Evolutionary conservation across 2,329 filamentous ascomycete genomes (phyloP).

Genomic region (Dichotomopilus funicola): DNA sequence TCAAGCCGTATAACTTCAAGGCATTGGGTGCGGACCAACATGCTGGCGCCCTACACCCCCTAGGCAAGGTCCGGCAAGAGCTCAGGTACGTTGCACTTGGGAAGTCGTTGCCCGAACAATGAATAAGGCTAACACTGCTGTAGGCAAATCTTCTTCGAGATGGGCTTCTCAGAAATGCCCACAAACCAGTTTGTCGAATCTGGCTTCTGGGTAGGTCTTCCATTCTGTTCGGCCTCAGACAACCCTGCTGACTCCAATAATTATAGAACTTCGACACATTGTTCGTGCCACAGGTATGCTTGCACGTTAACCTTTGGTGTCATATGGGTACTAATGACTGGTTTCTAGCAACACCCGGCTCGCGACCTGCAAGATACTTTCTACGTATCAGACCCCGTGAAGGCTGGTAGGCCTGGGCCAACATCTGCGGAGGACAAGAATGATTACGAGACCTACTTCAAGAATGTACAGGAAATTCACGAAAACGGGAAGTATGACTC

Average conservation of each 20-base stretch:
- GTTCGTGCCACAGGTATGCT: slow-evolving; percentile 68
- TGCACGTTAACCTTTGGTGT: background rate
- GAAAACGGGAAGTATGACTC: slow-evolving; percentile 89
- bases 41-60: slow-evolving; percentile 56
- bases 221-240: too few relatives aligned
- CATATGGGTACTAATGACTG: background rate
- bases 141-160: slow-evolving; percentile 96
- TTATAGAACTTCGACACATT: slow-evolving; percentile 84
- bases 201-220: slow-evolving; percentile 63
- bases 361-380: slow-evolving; percentile 97
- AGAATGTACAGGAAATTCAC: slow-evolving; percentile 81
- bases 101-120: background rate
- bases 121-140: background rate
- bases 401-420: slow-evolving; percentile 61
- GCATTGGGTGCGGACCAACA: slow-evolving; percentile 55
- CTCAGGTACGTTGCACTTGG: slow-evolving; percentile 43
- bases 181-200: slow-evolving; percentile 91
- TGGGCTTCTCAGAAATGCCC: slow-evolving; percentile 98
- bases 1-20: slow-evolving; percentile 63
- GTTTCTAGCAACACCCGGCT: slow-evolving; percentile 71
- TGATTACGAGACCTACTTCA: slow-evolving; percentile 81
- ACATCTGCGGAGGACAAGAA: slow-evolving; percentile 48
- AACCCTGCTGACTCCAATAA: background rate
- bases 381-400: slow-evolving; percentile 81
- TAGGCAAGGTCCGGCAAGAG: slow-evolving; percentile 93